Base-by-base conservation (phyloP, 192 early-diverging fungal genomes). In the Funneliformis mosseae region DNA sequence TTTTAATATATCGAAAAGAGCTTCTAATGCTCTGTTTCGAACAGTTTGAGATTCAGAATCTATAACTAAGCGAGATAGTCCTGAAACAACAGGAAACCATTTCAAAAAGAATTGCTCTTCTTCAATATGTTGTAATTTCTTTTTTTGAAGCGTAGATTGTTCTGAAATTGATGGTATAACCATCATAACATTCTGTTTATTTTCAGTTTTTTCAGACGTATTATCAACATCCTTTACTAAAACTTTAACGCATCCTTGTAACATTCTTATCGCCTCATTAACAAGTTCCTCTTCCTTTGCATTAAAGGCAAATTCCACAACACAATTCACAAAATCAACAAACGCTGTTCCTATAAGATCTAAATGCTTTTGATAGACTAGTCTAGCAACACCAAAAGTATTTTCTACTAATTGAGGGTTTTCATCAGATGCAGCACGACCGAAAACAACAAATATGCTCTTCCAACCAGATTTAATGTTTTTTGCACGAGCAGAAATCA, bases 381-480 rank as follows among this genome's bases (percentile, higher is more conserved):
- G 83, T 62, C 82, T 83, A 11, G 83, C 83, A 62, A 84, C 84
- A 7, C 80, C 73, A 59, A 87, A 85, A 3, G 85, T 85, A n/a
- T 85, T 81, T 78, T 80, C 87, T 64, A 85, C 89, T 73, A 90
- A 50, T 11, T 84, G 81, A n/a, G 82, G 76, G 71, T 86, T 89
- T 11, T 84, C 77, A 59, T 95, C 91, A 66, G 91, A 90, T 0
- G 93, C 92, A 18, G 92, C 92, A 63, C 88, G 87, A 55, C 90
- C 88, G 74, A 92, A 87, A 2, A 91, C 90, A 41, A 87, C 86
- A 81, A 94, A 84, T 50, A 94, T 89, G 9, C 89, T 88, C 66
- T 92, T 93, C 91, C 93, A 95, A 5, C 97, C 97, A 23, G 92
- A 94, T 23, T 94, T 92, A 67, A 98, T 94, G 41, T 92, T 91